Percentiles rank a stretch among this genome's conserved stretches.
These are phyloP conservation scores for Ilyonectria mors-panacis DNA, from an alignment of 2,329 filamentous ascomycete genomes.

Conservation along the genomic window DNA sequence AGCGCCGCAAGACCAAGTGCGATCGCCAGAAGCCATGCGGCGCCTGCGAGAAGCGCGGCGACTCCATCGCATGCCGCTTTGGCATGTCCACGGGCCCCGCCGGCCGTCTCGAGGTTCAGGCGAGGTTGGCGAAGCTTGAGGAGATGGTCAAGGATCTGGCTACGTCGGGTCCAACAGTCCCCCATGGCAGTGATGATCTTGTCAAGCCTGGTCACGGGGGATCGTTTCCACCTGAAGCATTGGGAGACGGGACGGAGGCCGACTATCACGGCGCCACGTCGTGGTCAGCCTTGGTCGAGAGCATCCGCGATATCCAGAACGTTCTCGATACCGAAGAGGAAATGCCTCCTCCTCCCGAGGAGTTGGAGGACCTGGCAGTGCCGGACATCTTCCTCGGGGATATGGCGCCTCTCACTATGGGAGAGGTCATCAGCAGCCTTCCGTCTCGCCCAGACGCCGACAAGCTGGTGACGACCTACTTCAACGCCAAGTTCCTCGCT, in stretches of 20 bases:
- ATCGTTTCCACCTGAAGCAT: not conserved
- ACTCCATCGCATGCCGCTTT: slow-evolving; percentile 53
- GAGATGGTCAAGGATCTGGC: slow-evolving; percentile 58
- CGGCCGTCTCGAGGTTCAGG: slow-evolving; percentile 55
- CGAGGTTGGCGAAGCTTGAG: slow-evolving; percentile 58
- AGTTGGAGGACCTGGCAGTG: slow-evolving; percentile 32
- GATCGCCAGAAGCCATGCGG: slow-evolving; percentile 59
- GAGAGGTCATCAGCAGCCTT: slow-evolving; percentile 52
- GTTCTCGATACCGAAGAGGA: slow-evolving; percentile 49
- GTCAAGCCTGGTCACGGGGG: slow-evolving; percentile 35
- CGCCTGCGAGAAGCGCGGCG: slow-evolving; percentile 57
- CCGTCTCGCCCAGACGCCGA: slow-evolving; percentile 57
- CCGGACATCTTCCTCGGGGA: slow-evolving; percentile 54
- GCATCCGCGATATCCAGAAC: slow-evolving; percentile 59
- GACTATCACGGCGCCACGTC: slow-evolving; percentile 57
- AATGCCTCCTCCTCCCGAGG: slow-evolving; percentile 18
- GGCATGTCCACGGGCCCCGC: slow-evolving; percentile 35
- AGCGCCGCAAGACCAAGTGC: slow-evolving; percentile 60
- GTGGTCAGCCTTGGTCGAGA: slow-evolving; percentile 59
- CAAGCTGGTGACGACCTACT: slow-evolving; percentile 55
- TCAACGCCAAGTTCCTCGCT: slow-evolving; percentile 56
- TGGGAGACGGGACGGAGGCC: slow-evolving; percentile 32
- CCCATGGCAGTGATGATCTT: slow-evolving; percentile 39
- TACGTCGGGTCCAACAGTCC: slow-evolving; percentile 31
- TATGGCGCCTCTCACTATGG: slow-evolving; percentile 45